Evolutionary conservation across 768 basidiomycete species (phyloP).

Genomic region (Kwoniella sp.): DNA sequence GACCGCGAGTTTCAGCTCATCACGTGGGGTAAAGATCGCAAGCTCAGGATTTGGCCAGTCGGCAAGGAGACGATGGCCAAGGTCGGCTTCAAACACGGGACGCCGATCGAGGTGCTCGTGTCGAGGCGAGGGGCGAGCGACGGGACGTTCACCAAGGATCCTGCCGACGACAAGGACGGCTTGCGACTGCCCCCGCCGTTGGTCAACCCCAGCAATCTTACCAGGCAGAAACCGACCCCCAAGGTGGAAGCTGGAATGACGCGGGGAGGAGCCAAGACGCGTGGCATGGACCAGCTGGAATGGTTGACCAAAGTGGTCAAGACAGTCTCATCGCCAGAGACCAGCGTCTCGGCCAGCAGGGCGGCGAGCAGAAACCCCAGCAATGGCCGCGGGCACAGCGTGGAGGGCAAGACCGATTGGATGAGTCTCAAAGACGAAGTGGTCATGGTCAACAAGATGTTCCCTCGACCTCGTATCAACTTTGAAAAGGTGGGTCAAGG

Average conservation of each 20-base stretch:
- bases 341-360: conserved; percentile 25
- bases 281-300: conserved; percentile 47
- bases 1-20: conserved; percentile 62
- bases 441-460: conserved; percentile 30
- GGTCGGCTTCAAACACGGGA: conserved; percentile 50
- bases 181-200: conserved; percentile 23
- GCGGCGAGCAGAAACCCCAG: conserved; percentile 30
- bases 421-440: conserved; percentile 39
- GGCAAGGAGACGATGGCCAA: conserved; percentile 56
- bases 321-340: conserved; percentile 25
- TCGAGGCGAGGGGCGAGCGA: conserved; percentile 48
- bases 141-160: conserved; percentile 45
- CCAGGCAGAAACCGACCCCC: conserved; percentile 22
- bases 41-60: conserved; percentile 85
- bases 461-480: conserved; percentile 51
- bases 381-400: conserved; percentile 19
- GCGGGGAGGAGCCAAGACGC: conserved; percentile 35
- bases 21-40: conserved; percentile 85
- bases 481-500: conserved; percentile 67
- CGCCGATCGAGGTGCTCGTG: conserved; percentile 48
- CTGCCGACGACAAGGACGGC: conserved; percentile 4
- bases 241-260: conserved; percentile 44
- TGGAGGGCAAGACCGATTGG: conserved; percentile 20
- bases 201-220: conserved; percentile 37
- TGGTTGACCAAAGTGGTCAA: conserved; percentile 47